These are phyloP conservation scores for Aquilaria malaccensis DNA, from an alignment of 345 rosid species.

Conservation along the genomic window DNA sequence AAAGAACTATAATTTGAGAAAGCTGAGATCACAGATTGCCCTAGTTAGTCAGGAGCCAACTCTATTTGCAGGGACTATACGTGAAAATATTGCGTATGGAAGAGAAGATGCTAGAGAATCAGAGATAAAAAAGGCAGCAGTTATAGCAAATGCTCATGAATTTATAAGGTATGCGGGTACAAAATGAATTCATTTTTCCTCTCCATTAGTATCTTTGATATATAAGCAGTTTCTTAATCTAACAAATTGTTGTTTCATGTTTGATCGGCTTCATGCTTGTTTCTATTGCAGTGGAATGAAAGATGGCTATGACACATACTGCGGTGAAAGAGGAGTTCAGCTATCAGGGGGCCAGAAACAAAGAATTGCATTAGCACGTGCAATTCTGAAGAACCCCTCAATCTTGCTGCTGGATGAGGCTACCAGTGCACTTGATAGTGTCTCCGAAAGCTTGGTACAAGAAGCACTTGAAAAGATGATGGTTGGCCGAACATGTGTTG, in stretches of 20 bases:
- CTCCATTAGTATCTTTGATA: neutral
- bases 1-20: slow-evolving; percentile 38
- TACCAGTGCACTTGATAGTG: slow-evolving; percentile 63
- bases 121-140: slow-evolving; percentile 47
- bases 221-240: neutral
- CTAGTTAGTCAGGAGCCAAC: slow-evolving; percentile 70
- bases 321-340: slow-evolving; percentile 64
- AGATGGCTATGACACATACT: slow-evolving; percentile 53
- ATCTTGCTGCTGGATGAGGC: slow-evolving; percentile 72
- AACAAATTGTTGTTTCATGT: neutral
- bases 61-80: slow-evolving; percentile 55
- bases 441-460: slow-evolving; percentile 51
- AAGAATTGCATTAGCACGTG: slow-evolving; percentile 63
- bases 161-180: slow-evolving; percentile 38
- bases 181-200: neutral
- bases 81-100: slow-evolving; percentile 53
- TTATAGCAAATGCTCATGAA: slow-evolving; percentile 57
- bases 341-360: slow-evolving; percentile 79
- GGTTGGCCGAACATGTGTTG: slow-evolving; percentile 44
- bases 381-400: slow-evolving; percentile 55
- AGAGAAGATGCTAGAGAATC: slow-evolving; percentile 39
- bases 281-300: slow-evolving; percentile 50
- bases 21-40: slow-evolving; percentile 46
- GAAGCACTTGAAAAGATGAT: slow-evolving; percentile 65
- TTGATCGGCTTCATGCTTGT: neutral